A percentile compares a stretch with the other conserved stretches of the same genome.
These are phyloP conservation scores for Apiosordaria backusii DNA, from an alignment of 495 filamentous ascomycete genomes.

Conservation along the genomic window DNA sequence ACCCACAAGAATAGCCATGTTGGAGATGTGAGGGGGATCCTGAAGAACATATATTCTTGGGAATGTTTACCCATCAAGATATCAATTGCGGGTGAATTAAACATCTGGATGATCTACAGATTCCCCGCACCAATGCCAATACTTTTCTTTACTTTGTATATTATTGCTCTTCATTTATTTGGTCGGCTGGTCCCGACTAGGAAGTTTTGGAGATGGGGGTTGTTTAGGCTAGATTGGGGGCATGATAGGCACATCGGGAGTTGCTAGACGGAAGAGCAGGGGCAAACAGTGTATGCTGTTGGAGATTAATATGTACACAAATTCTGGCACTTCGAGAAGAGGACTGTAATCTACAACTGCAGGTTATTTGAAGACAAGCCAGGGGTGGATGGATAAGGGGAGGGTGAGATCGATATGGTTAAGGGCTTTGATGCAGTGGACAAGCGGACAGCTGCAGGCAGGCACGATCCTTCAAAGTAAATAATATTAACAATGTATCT, in stretches of 20 bases:
- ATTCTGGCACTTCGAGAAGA: neutral
- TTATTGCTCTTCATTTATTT: neutral
- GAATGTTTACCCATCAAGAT: neutral
- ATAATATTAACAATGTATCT: no score
- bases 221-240: slow-evolving; percentile 7
- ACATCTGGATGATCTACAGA: neutral
- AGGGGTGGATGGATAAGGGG: neutral
- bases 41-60: neutral
- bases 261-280: neutral
- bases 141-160: neutral
- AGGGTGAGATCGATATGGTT: neutral
- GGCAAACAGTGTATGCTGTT: neutral
- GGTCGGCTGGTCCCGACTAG: neutral
- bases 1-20: no score
- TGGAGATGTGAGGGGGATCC: neutral
- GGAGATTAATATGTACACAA: slow-evolving; percentile 4
- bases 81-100: neutral
- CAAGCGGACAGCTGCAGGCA: neutral
- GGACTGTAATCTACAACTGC: neutral
- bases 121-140: slow-evolving; percentile 2
- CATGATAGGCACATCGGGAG: neutral
- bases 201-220: neutral
- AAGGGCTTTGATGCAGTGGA: neutral
- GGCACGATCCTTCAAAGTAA: no score
- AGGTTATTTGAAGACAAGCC: neutral